Base-by-base conservation (phyloP, 164 flowering plant species). In the Magnolia kwangsiensis region DNA sequence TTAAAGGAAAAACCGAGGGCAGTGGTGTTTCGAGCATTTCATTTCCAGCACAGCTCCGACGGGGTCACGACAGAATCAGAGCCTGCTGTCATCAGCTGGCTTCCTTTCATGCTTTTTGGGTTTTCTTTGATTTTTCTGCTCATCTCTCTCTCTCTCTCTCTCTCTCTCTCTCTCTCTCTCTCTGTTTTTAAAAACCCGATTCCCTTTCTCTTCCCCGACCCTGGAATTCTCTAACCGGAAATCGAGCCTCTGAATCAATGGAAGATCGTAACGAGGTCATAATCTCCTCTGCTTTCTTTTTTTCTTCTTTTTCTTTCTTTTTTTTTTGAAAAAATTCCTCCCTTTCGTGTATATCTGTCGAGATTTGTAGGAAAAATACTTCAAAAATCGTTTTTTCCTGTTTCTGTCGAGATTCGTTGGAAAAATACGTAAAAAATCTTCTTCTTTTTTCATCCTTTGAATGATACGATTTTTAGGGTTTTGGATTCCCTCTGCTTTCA, bases 251-350 rank as follows among this genome's bases (percentile, higher is more conserved):
- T 79, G 55, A 69, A n/a, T 63, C 64, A 69, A 79, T 79, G 81
- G 81, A 75, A 1, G 74, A 70, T 19, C 74, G 75, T 27, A 79
- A 79, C 70, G 81, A 79, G 81, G 81, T 79, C 4, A 72, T 4
- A 4, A 37, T 68, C 18, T 16, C n/a, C 37, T 20, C 3, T 2
- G 49, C 29, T 21, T 21, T 24, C 8, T 8, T 6, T 64, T 14
- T 24, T 29, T 8, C 23, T 49, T 71, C 49, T 45, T 9, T 37
- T 16, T 61, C 1, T 1, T 10, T 55, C 21, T 19, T 18, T 14
- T 14, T 72, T 8, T 69, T 31, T 63, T 24, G 1, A 24, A 24
- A 24, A 49, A 31, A 37, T 37, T 37, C 45, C 45, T 37, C 45
- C 45, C 45, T 37, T 37, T 37, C 45, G 45, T 37, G 45, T 37